Percentiles rank a stretch among this genome's conserved stretches.
Evolutionary conservation across 257 asterid genomes (phyloP).

Genomic region (Nicotiana tomentosiformis): DNA sequence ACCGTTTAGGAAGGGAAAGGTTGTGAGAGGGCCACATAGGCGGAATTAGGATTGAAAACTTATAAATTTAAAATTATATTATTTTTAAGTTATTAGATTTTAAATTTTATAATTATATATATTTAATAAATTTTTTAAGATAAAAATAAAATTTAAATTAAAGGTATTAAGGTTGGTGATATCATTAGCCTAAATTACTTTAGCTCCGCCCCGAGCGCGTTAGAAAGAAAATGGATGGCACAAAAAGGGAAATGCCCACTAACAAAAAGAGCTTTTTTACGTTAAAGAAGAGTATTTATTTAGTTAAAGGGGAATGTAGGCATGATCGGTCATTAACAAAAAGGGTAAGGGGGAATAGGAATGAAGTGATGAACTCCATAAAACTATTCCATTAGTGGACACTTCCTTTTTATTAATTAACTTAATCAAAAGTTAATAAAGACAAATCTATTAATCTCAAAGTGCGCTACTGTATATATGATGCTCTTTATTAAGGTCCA

Average conservation of each 20-base stretch:
- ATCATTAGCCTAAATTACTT: too few relatives aligned
- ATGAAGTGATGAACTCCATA: slow-evolving; percentile 25
- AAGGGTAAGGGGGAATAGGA: slow-evolving; percentile 16
- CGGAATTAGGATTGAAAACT: too few relatives aligned
- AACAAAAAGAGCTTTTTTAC: slow-evolving; percentile 25
- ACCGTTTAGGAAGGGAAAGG: slow-evolving; percentile 31
- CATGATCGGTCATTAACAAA: slow-evolving; percentile 45
- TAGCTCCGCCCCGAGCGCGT: neutral
- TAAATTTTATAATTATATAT: too few relatives aligned
- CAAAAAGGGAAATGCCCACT: slow-evolving; percentile 73
- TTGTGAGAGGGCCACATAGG: neutral
- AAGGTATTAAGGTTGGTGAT: too few relatives aligned
- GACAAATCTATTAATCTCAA: neutral
- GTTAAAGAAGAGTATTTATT: slow-evolving; percentile 16
- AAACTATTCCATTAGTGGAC: slow-evolving; percentile 25
- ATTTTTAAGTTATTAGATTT: too few relatives aligned
- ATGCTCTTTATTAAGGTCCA: neutral
- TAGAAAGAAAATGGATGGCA: slow-evolving; percentile 23
- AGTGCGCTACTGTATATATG: neutral
- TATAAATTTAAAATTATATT: too few relatives aligned
- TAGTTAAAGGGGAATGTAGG: slow-evolving; percentile 24
- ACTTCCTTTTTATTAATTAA: slow-evolving; percentile 17
- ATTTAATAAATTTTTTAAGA: too few relatives aligned
- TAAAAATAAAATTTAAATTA: too few relatives aligned
- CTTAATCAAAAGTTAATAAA: slow-evolving; percentile 17